Percentiles rank a stretch among this genome's conserved stretches.
phyloP scores from a whole-genome alignment of 2,329 filamentous ascomycete species.

The Didymella exigua region DNA sequence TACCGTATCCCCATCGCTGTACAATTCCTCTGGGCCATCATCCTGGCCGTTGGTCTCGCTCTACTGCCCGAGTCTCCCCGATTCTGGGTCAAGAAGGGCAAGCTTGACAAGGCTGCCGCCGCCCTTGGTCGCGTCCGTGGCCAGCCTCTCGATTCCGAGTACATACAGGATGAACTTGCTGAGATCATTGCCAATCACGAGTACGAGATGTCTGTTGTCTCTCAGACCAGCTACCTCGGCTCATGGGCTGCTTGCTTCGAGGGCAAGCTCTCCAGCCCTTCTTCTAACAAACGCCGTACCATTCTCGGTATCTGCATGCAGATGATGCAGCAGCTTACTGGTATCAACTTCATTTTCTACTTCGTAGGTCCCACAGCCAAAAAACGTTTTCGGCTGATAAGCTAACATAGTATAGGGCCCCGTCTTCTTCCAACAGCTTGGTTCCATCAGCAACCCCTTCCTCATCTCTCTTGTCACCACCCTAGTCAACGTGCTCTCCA shows the following conservation, averaged over 20 bases:
- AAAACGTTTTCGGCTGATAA: too few relatives aligned
- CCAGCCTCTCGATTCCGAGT: conserved; percentile 73
- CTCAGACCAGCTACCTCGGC: conserved; percentile 55
- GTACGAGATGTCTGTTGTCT: too few relatives aligned
- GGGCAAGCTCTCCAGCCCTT: conserved; percentile 57
- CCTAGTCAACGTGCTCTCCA: conserved; percentile 84
- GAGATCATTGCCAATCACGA: conserved; percentile 90
- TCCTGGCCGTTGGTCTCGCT: conserved; percentile 73
- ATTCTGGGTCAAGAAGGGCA: conserved; percentile 80
- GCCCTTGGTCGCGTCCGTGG: conserved; percentile 73
- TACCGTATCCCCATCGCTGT: conserved; percentile 79
- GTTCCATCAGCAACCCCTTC: conserved; percentile 78
- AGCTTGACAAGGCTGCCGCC: conserved; percentile 67
- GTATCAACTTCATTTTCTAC: conserved; percentile 97
- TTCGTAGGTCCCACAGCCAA: too few relatives aligned
- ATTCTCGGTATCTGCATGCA: conserved; percentile 55
- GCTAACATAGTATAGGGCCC: too few relatives aligned
- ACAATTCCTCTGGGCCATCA: conserved; percentile 80
- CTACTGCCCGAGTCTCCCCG: conserved; percentile 84
- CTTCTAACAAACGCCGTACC: conserved; percentile 57
- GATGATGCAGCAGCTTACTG: conserved; percentile 66
- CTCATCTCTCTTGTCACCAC: conserved; percentile 85
- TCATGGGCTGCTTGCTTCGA: conserved; percentile 72
- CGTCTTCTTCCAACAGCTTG: conserved; percentile 79
- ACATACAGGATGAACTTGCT: conserved; percentile 76